Base-by-base conservation (phyloP, 192 early-diverging fungal species). In the Chytriomyces sp. region DNA sequence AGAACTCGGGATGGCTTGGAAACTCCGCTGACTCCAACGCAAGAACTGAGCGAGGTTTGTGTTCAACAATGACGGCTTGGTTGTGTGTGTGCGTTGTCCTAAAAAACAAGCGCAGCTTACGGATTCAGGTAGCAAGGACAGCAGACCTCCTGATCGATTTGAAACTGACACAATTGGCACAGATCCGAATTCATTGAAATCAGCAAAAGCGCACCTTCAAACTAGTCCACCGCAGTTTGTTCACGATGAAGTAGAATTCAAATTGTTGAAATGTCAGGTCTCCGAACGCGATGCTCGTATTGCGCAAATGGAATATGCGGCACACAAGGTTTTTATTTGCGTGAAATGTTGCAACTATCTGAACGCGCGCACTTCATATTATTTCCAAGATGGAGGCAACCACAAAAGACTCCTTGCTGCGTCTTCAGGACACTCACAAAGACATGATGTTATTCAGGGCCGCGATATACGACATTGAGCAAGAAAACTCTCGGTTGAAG, bases 341-440 rank as follows among this genome's bases (percentile, higher is more conserved):
- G 13, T 57, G 53, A 57, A 18, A 57, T 20, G 20, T 5, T 57
- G 53, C 20, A 57, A 20, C 20, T 57, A 3, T 20, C 53, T 57
- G 20, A 57, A 57, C 18, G 53, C 53, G 16, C 13, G 16, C 53
- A 5, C 1, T n/a, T 57, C 16, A 1, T 3, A 57, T 20, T 57
- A n/a, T 35, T 35, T 35, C 24, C 62, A 46, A 68, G 69, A 8
- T 70, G n/a, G 20, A 70, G 57, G 10, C 13, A 53, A 53, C 69
- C 13, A 53, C 69, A 57, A 20, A 70, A 53, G 35, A 44, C 10
- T 9, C 69, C 4, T 24, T 70, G 10, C 24, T 48, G 3, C 67
- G 46, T n/a, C 47, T 68, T 16, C 8, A 16, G 44, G 23, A 70
- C 13, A 18, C 69, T 13, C 50, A 70, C 3, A 70, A 13, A 28